phyloP scores from a whole-genome alignment of 2,329 filamentous ascomycete species.

The Amauroascus niger region DNA sequence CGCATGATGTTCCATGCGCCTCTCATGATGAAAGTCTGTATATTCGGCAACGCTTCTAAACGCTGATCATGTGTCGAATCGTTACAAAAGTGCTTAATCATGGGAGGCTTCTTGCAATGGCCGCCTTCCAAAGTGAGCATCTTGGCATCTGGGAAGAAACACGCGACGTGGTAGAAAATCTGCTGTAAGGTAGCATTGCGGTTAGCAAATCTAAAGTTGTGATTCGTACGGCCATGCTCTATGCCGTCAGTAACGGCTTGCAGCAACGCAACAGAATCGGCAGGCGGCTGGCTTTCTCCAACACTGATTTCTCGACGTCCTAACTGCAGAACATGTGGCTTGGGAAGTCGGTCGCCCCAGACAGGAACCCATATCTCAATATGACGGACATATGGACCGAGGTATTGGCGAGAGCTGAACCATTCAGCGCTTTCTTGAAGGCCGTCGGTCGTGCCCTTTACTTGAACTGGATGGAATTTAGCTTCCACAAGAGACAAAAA shows the following conservation, averaged over 20 bases:
- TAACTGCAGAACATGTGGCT: constrained; percentile 36
- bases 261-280: constrained; percentile 20
- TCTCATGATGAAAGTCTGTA: constrained; percentile 60
- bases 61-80: constrained; percentile 25
- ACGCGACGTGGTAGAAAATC: constrained; percentile 54
- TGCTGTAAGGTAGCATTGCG: constrained; percentile 63
- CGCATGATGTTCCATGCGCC: constrained; percentile 71
- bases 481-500: neutral
- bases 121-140: constrained; percentile 68
- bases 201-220: constrained; percentile 29
- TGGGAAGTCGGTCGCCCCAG: constrained; percentile 47
- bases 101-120: constrained; percentile 63
- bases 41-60: constrained; percentile 44
- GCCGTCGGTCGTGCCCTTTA: constrained; percentile 59
- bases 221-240: constrained; percentile 23
- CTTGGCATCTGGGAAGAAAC: constrained; percentile 50
- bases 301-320: constrained; percentile 20
- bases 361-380: constrained; percentile 71
- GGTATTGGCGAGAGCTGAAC: constrained; percentile 50
- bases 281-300: constrained; percentile 20
- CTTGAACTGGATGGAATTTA: constrained; percentile 45
- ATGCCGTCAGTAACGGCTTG: constrained; percentile 24
- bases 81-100: constrained; percentile 49
- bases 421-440: constrained; percentile 52
- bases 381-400: constrained; percentile 57